A percentile compares a stretch with the other conserved stretches of the same genome.
These are phyloP conservation scores for Talaromyces sp. DNA, from an alignment of 2,329 filamentous ascomycete species.

Conservation along the genomic window DNA sequence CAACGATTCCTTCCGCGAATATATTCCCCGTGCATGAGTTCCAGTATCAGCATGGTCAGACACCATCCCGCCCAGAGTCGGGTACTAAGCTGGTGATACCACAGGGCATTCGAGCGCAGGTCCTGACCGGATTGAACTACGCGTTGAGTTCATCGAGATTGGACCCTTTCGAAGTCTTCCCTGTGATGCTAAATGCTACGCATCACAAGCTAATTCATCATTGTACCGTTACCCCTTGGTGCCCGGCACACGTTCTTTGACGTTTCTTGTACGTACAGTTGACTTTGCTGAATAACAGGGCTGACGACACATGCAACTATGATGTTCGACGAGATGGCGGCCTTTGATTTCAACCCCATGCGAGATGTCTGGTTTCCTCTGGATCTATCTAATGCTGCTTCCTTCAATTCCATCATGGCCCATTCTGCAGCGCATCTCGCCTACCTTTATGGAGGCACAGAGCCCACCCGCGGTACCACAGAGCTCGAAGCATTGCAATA, in stretches of 20 bases:
- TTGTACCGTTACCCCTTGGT: slow-evolving; percentile 27
- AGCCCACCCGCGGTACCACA: slow-evolving; percentile 20
- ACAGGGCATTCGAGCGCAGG: slow-evolving; percentile 5
- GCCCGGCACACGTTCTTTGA: not conserved
- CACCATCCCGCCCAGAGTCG: not conserved
- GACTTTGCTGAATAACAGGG: slow-evolving; percentile 23
- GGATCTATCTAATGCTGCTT: slow-evolving; percentile 41
- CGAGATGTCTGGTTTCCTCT: slow-evolving; percentile 41
- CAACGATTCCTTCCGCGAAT: not conserved
- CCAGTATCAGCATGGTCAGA: not conserved
- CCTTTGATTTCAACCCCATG: slow-evolving; percentile 36
- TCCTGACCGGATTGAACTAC: slow-evolving; percentile 28
- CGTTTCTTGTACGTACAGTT: not conserved
- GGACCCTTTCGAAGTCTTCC: slow-evolving; percentile 38
- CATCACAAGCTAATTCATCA: slow-evolving; percentile 39
- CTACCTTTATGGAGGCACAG: slow-evolving; percentile 30
- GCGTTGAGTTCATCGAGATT: slow-evolving; percentile 28
- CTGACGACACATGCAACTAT: slow-evolving; percentile 31
- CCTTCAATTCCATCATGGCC: slow-evolving; percentile 42
- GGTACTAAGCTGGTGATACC: not conserved
- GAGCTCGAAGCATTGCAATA: slow-evolving; percentile 12
- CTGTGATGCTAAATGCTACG: slow-evolving; percentile 31
- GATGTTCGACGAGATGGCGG: slow-evolving; percentile 31
- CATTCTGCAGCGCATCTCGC: slow-evolving; percentile 41
- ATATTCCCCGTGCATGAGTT: not conserved